Conservation (phyloP, 2,329 filamentous ascomycete species). For the Camillea tinctor region DNA sequence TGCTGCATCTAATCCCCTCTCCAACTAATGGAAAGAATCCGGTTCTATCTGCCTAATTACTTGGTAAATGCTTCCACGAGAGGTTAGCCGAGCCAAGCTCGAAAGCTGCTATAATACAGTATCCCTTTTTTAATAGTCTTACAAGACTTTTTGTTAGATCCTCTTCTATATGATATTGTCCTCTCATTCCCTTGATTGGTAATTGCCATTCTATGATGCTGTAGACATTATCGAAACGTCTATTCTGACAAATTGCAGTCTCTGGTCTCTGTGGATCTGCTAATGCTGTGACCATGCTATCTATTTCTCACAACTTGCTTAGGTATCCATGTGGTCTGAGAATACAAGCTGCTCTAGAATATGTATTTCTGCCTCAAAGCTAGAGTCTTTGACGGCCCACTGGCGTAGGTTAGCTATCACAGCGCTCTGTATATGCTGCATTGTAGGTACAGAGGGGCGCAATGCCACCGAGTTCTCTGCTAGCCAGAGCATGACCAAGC, state of each 20-base stretch:
- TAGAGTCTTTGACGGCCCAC: constrained; percentile 35
- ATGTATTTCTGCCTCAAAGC: constrained; percentile 29
- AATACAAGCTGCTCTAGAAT: constrained; percentile 28
- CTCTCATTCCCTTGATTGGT: background rate
- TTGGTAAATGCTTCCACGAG: background rate
- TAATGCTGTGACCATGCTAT: background rate
- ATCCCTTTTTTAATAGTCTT: background rate
- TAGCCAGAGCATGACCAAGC: constrained; percentile 33
- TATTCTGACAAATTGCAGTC: background rate
- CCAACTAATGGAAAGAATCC: background rate
- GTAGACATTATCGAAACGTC: background rate
- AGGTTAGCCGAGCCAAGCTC: background rate
- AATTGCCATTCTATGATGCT: background rate
- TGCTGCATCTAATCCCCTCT: background rate
- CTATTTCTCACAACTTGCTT: background rate
- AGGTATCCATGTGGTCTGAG: constrained; percentile 21
- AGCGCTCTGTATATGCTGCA: constrained; percentile 28
- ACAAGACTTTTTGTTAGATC: background rate
- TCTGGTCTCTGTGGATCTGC: background rate
- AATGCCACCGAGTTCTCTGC: constrained; percentile 31
- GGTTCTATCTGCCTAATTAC: background rate
- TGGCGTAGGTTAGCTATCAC: constrained; percentile 30
- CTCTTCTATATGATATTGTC: background rate
- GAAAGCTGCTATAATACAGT: background rate
- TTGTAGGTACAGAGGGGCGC: constrained; percentile 28